Base-by-base conservation (phyloP, 139 green algal genomes). In the Raphidocelis subcapitata region DNA sequence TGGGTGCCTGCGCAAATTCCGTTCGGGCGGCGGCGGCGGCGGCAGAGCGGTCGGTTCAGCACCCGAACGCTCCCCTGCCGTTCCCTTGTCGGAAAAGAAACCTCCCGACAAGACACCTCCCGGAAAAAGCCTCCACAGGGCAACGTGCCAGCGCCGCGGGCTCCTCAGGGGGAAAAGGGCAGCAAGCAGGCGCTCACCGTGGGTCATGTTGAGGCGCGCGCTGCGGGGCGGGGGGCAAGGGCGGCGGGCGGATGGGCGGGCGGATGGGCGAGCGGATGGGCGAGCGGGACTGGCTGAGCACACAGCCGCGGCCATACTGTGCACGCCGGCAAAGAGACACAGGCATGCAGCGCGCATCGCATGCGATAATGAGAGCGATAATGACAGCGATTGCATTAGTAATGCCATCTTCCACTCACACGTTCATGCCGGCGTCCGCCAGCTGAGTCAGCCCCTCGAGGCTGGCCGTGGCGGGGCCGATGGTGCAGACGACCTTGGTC, bases 401-500 rank as follows among this genome's bases (percentile, higher is more conserved):
- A 16, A 55, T 16, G 47, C 20, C 14, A 24, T 24, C n/a, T 21
- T 5, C n/a, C 52, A 26, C 28, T 24, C 16, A 26, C 12, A 88
- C 72, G 32, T 91, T 91, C 87, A 91, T 91, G 63, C 87, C 85
- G 21, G 77, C 63, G 29, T 74, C 68, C 37, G 87, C 84, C 62
- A 94, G 41, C 1, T 41, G 70, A n/a, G 81, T 73, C 56, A 93
- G 74, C 75, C 85, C 86, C 28, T 88, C 81, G 24, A 73, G 35
- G 57, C 59, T 76, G 69, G 72, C 78, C 28, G 74, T 86, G 16
- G 80, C 60, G 0, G 89, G 89, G 1, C 89, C 89, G 59, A 94
- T 93, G n/a, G 89, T 94, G 75, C 80, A 88, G 35, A 94, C 86
- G 18, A 94, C 77, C 72, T 92, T 92, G 29, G 88, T 93, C 0